Evolutionary conservation across 257 asterid species (phyloP), one percentile per base, ranked within the genome.

Genomic region (Leptodermis oblonga): DNA sequence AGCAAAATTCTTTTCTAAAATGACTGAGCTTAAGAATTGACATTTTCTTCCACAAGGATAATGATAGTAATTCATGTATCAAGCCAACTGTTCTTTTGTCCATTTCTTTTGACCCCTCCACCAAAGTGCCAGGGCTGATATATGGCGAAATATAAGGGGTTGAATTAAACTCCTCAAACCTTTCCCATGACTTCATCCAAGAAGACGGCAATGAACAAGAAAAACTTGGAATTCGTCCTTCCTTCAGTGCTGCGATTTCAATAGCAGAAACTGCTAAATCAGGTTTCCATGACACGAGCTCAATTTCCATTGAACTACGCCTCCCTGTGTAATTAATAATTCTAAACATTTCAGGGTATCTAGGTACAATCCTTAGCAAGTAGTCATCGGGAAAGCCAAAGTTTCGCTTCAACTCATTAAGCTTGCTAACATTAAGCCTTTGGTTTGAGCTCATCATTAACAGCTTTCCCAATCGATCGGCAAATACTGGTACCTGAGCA

Each of bases 361-460:
- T 92, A 7, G 97, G 96, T 28, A 88, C 85, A 70, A 92, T 79
- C 67, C 95, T 82, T 28, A 88, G 84, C 82, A 92, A 73, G 76
- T 88, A 92, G 81, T 90, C 97, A 83, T 92, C 96, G 0, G 95
- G 97, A 82, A 92, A 86, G 13, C 97, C 98, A 23, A 90, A 83
- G 73, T 73, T 84, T 31, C 92, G 83, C 84, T 86, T 88, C 64
- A 88, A 56, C 71, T 85, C 98, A 13, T 87, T 86, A 5, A 90
- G 73, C 72, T 92, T 92, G 51, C 76, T 52, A 61, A 90, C 86
- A 70, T 84, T 90, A 39, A 92, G 82, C 85, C 90, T 88, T n/a
- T 77, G 86, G 65, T 81, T 85, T 33, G 53, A 77, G 76, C 92
- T 90, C 96, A 92, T 86, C 98, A 90, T 92, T 80, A 90, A 74